Percentiles rank a stretch among this genome's conserved stretches.
These are phyloP conservation scores for Aspergillus tamarii DNA, from an alignment of 2,329 filamentous ascomycete genomes.

Conservation along the genomic window DNA sequence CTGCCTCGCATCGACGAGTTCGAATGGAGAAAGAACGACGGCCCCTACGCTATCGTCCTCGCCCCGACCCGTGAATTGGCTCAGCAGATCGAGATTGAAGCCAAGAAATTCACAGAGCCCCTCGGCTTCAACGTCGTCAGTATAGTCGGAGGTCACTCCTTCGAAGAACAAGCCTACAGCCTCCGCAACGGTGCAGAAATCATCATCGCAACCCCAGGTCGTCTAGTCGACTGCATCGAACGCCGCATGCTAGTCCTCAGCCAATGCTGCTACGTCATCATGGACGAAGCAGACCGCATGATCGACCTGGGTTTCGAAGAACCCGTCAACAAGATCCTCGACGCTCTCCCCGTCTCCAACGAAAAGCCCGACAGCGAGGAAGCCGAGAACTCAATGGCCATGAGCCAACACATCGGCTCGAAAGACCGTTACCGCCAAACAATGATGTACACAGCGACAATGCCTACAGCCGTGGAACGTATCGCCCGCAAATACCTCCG, in stretches of 20 bases:
- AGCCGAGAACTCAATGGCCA: slow-evolving; percentile 82
- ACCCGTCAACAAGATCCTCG: slow-evolving; percentile 94
- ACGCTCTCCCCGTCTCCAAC: slow-evolving; percentile 87
- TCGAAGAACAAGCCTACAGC: slow-evolving; percentile 91
- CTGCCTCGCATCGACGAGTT: slow-evolving; percentile 80
- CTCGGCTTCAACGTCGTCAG: slow-evolving; percentile 94
- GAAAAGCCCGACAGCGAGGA: slow-evolving; percentile 94
- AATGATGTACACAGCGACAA: slow-evolving; percentile 99
- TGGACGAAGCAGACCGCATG: slow-evolving; percentile 99
- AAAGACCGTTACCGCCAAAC: slow-evolving; percentile 89
- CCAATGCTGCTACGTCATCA: slow-evolving; percentile 98
- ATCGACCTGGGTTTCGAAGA: slow-evolving; percentile 98
- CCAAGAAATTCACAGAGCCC: slow-evolving; percentile 85
- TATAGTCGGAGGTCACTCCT: slow-evolving; percentile 94
- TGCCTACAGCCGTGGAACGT: slow-evolving; percentile 88
- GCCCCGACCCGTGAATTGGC: slow-evolving; percentile 96
- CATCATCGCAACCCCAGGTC: slow-evolving; percentile 96
- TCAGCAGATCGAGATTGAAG: slow-evolving; percentile 94
- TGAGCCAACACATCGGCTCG: slow-evolving; percentile 76
- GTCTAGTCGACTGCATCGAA: slow-evolving; percentile 96
- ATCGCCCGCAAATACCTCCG: slow-evolving; percentile 97
- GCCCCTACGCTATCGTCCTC: slow-evolving; percentile 94
- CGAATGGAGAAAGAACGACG: slow-evolving; percentile 86
- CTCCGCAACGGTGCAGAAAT: slow-evolving; percentile 94
- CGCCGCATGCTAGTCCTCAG: slow-evolving; percentile 84